Evolutionary conservation across 805 yeast genomes (phyloP), one percentile per base, ranked within the genome.

Genomic region (Candida ovalis): DNA sequence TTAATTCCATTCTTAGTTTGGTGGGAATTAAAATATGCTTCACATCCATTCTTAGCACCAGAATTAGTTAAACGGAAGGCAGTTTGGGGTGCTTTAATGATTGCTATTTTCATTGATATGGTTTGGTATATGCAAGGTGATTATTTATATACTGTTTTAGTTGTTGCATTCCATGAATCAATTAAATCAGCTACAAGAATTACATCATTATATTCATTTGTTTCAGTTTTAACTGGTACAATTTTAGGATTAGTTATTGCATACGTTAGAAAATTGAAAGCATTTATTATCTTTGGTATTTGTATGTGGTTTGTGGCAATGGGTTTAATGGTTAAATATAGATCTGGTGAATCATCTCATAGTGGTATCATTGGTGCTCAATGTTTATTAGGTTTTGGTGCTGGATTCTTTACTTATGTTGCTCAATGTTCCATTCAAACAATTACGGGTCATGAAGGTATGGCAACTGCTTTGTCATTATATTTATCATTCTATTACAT

Each of bases 91-190:
- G 86, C 91, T n/a, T 59, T 84, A 49, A 59, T 72, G 27, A 74
- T 84, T 52, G 84, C 80, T 2, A 64, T 83, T 48, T 66, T 84
- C 52, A 71, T 83, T 50, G 77, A 83, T 66, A 75, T 82, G 59
- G 70, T 82, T 46, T 84, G 78, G 76, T 76, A 80, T 63, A 78
- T 84, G 84, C 88, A 84, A 44, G 79, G 81, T 51, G 86, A 81
- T 56, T 86, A 75, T 63, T 63, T 86, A 64, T 85, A 81, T 66
- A 75, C 90, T 0, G 84, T 84, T 21, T 69, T 86, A 51, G 57
- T 80, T 41, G 87, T 85, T 27, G 84, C 84, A 3, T 77, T 84
- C 60, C 69, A 78, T 57, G 82, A 83, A 59, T 68, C 81, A 15
- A 62, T 72, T 42, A 71, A 68, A 30, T 80, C 90, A 9, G 91